Base-by-base conservation (phyloP, 371 early-diverging fungal genomes). In the Apophysomyces trapeziformis region DNA sequence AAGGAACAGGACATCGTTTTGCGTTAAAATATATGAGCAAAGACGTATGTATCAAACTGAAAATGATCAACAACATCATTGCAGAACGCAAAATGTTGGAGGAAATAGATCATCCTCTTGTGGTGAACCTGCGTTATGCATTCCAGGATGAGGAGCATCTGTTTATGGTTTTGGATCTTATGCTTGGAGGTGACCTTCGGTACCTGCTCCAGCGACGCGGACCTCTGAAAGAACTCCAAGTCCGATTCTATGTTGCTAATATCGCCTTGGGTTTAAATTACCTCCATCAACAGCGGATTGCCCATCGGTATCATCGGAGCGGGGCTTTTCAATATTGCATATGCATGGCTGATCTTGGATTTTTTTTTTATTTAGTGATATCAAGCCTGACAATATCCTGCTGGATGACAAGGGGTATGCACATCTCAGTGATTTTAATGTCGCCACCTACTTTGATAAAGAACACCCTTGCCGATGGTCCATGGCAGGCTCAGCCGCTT, bases 311-410 rank as follows among this genome's bases (percentile, higher is more conserved):
- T 58, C 67, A 50, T 9, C 54, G 54, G 54, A 50, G 54, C 54
- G 54, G 32, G 32, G 54, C n/a, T 50, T 50, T 50, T 50, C 18
- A 50, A 50, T 9, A 5, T 6, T 21, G 21, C 41, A 41, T 50
- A 50, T 50, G 54, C 54, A 50, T 50, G 54, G 54, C 54, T 50
- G 54, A 50, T 50, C 54, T 21, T 50, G 9, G 21, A 38, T 13
- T 21, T 64, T 13, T 59, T 26, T 38, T 72, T 21, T 64, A 18
- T 59, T 38, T 72, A 85, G 96, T 57, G 97, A 97, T 78, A 65
- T 95, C 43, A 95, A 95, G 72, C 97, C 97, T 0, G 97, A 96
- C 71, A 96, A 97, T 78, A 88, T 97, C 4, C 74, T 99, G 26
- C 73, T 98, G 63, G 95, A 95, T 65, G 89, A 86, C 67, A 78